Base-by-base conservation (phyloP, 179 eudicot genomes). In the Vitellaria paradoxa region DNA sequence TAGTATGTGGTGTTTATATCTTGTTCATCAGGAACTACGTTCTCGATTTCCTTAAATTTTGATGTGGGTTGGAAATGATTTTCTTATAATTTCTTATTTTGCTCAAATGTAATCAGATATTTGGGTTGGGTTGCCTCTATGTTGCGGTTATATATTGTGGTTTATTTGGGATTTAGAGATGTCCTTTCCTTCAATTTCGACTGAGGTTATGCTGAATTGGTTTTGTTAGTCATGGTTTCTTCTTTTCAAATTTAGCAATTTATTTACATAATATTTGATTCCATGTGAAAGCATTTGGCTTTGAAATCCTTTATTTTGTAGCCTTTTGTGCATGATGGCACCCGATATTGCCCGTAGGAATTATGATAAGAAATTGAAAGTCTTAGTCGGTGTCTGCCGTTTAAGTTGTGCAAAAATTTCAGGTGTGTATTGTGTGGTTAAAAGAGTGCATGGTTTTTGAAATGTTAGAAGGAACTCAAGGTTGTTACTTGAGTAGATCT, bases 21-120 rank as follows among this genome's bases (percentile, higher is more conserved):
- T 45, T 42, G 49, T 18, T 70, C 30, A 30, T 64, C 42, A 56
- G 74, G 57, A 53, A 55, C 7, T 46, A 42, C 40, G 17, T 64
- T 72, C n/a, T 78, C 50, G 55, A 72, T 24, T 49, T 21, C 59
- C 72, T 42, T 18, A 7, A 45, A 17, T 67, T 67, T 42, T 45
- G 53, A 7, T 67, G 52, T 45, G 21, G 53, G 71, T 45, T 67
- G 10, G 15, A 50, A 12, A 12, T 2, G 52, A 11, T 67, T 17
- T 45, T 14, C 13, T 9, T 50, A 7, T 50, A 50, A n/a, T 59
- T 59, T n/a, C 10, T 3, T 24, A 8, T 63, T 63, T 3, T 59
- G 63, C 21, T 59, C 24, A 18, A 18, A 23, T 20, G 24, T 59
- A 59, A 23, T 20, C 63, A 18, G 63, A 59, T 18, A n/a, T 18